Base-by-base conservation (phyloP, 192 early-diverging fungal species). In the Entophlyctis luteolus region DNA sequence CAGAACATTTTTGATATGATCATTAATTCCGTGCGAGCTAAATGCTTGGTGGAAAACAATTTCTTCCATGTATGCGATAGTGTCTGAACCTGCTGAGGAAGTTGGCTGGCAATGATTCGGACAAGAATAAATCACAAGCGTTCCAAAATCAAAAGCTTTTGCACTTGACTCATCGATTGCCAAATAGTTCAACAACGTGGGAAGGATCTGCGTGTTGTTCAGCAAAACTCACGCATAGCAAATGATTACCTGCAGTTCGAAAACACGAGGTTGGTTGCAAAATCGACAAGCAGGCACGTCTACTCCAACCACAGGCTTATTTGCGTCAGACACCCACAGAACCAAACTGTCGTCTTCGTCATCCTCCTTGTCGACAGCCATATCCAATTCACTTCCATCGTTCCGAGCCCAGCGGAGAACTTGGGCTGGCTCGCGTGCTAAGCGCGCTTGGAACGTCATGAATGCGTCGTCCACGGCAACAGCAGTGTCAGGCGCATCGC, bases 191-290 rank as follows among this genome's bases (percentile, higher is more conserved):
- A 98, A 79, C 46, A 98, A 80, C 48, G 93, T 92, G 1, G 95
- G 94, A 79, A 96, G 84, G 37, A 94, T 84, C 86, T 88, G 70
- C 23, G 14, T 52, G 29, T 2, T 2, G 45, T 29, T 20, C 38
- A 10, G 33, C 37, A 35, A 45, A 32, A 45, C n/a, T n/a, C n/a
- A n/a, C n/a, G n/a, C n/a, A n/a, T n/a, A n/a, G n/a, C n/a, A n/a
- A n/a, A n/a, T n/a, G n/a, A n/a, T 33, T 63, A 87, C 84, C 77
- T 98, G 96, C 70, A 96, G 93, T 75, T 98, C 96, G 72, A 96
- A 94, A 28, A 87, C 83, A 29, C 93, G 81, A 18, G 73, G 68
- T 8, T 81, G 82, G 2, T 83, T 79, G 72, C 96, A 98, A 53
- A 78, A 68, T 18, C 80, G 77, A 75, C 96, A 98, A 0, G 68